A percentile compares a stretch with the other conserved stretches of the same genome.
These are phyloP conservation scores for Pyracantha coccinea DNA, from an alignment of 331 rosid species.

Conservation along the genomic window DNA sequence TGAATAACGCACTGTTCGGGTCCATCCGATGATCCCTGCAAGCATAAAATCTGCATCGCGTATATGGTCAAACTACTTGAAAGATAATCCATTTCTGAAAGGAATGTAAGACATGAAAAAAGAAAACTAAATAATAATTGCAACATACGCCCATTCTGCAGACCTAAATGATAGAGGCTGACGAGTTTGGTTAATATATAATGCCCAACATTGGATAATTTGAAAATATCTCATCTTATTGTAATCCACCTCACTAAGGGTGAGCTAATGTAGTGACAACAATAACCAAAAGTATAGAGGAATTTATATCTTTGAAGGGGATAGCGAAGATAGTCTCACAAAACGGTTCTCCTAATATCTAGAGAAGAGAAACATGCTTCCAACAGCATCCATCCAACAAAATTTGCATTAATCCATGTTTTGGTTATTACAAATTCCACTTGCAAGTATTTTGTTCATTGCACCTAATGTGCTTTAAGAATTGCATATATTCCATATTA, in stretches of 20 bases:
- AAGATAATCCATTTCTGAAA: neutral
- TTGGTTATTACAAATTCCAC: neutral
- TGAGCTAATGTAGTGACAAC: neutral
- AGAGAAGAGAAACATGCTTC: neutral
- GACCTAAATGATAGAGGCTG: neutral
- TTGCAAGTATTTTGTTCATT: neutral
- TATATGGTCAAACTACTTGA: conserved; percentile 14
- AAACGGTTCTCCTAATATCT: neutral
- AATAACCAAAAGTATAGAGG: neutral
- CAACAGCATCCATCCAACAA: neutral
- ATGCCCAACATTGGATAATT: neutral
- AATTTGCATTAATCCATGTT: neutral
- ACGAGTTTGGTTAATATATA: neutral
- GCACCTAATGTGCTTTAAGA: neutral
- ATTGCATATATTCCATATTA: neutral
- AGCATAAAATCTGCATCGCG: conserved; percentile 69
- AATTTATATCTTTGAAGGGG: neutral
- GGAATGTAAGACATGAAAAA: neutral
- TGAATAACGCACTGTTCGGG: conserved; percentile 73
- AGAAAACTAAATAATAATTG: neutral
- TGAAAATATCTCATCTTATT: neutral
- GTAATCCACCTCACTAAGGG: neutral
- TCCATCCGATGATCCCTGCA: conserved; percentile 92
- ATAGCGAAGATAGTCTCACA: neutral
- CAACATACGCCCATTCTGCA: neutral